These are phyloP conservation scores for Botrytis porri DNA, from an alignment of 2,329 filamentous ascomycete genomes.

Conservation along the genomic window DNA sequence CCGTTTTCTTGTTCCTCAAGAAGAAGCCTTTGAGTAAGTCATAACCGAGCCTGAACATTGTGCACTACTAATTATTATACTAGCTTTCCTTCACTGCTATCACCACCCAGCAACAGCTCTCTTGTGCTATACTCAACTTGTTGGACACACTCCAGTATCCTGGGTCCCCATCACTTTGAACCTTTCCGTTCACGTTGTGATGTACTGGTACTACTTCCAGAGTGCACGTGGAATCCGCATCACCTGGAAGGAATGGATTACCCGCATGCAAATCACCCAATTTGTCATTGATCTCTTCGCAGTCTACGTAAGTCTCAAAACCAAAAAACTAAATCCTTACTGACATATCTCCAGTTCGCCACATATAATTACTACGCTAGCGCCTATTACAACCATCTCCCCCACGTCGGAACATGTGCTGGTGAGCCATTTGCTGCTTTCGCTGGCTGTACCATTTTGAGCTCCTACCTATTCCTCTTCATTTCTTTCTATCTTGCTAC, in stretches of 20 bases:
- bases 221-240: constrained; percentile 90
- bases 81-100: constrained; percentile 96
- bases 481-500: constrained; percentile 98
- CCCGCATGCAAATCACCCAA: constrained; percentile 92
- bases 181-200: constrained; percentile 90
- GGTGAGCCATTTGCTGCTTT: constrained; percentile 97
- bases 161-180: constrained; percentile 95
- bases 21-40: constrained; percentile 89
- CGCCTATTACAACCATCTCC: constrained; percentile 81
- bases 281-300: constrained; percentile 94
- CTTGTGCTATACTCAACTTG: constrained; percentile 95
- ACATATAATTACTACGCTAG: constrained; percentile 98
- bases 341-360: constrained; percentile 81
- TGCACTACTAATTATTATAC: background rate
- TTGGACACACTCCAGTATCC: constrained; percentile 87
- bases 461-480: constrained; percentile 94
- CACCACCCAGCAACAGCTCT: constrained; percentile 96
- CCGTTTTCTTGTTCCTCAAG: constrained; percentile 95
- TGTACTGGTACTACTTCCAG: constrained; percentile 99
- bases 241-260: constrained; percentile 99
- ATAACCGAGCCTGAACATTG: background rate
- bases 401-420: constrained; percentile 80
- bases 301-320: constrained; percentile 14
- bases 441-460: constrained; percentile 85
- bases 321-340: constrained; percentile 5